Conservation (phyloP, 768 basidiomycete genomes). For the Mycena vitilis region DNA sequence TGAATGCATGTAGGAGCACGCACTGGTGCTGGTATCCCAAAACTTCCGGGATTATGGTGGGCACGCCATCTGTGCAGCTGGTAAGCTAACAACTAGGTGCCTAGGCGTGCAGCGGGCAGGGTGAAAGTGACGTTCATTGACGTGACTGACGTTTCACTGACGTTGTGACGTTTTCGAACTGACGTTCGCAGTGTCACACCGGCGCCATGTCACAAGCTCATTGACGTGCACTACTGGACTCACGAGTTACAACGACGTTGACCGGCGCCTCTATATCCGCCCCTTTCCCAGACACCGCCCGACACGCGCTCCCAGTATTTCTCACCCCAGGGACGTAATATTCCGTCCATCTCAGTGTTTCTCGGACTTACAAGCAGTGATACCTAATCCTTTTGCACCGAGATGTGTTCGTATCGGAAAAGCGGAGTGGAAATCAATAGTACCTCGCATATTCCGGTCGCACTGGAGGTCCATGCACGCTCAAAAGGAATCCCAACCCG, state of each 20-base stretch:
- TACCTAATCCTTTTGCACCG: too few species aligned
- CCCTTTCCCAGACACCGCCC: not conserved
- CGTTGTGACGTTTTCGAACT: not conserved
- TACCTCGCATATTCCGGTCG: too few species aligned
- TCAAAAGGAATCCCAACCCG: too few species aligned
- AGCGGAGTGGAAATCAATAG: too few species aligned
- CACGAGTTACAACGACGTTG: not conserved
- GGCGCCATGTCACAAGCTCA: not conserved
- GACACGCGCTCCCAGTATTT: too few species aligned
- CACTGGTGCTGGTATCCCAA: conserved; percentile 65
- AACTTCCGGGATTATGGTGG: conserved; percentile 57
- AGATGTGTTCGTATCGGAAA: too few species aligned
- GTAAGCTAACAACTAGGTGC: too few species aligned
- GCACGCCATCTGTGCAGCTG: conserved; percentile 56
- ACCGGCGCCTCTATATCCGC: not conserved
- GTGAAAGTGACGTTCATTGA: not conserved
- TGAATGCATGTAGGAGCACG: conserved; percentile 6
- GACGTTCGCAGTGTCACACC: not conserved
- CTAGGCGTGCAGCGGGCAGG: too few species aligned
- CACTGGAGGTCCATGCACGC: too few species aligned
- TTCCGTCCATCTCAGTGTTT: too few species aligned
- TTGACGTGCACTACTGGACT: not conserved
- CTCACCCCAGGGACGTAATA: too few species aligned
- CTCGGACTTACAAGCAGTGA: too few species aligned
- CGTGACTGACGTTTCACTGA: not conserved